These are phyloP conservation scores for Hibiscus tridactylites DNA, from an alignment of 345 rosid genomes.

Conservation along the genomic window DNA sequence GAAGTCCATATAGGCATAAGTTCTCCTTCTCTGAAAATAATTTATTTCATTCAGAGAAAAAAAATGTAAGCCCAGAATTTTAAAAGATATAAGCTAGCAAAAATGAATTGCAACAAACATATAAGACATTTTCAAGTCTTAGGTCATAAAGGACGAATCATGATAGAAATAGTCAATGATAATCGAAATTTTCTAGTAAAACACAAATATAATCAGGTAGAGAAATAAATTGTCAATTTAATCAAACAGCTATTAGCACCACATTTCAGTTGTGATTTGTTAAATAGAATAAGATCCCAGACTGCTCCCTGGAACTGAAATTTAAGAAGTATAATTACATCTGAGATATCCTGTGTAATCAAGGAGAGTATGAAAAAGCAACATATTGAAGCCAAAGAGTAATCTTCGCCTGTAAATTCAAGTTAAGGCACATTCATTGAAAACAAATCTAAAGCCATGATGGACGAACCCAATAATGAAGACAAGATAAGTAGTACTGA, in stretches of 20 bases:
- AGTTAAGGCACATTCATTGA: background rate
- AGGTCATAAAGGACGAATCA: too few species aligned
- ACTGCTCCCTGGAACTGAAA: background rate
- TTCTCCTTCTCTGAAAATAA: conserved; percentile 77
- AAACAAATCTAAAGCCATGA: background rate
- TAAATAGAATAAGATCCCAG: background rate
- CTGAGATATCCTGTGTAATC: background rate
- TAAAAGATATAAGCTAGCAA: background rate
- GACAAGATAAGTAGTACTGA: background rate
- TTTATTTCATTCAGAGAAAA: background rate
- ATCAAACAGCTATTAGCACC: background rate
- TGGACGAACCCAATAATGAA: too few species aligned
- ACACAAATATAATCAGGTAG: background rate
- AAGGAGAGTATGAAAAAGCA: background rate
- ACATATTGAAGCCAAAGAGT: background rate
- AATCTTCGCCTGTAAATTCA: background rate
- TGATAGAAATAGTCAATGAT: background rate
- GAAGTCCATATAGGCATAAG: conserved; percentile 88
- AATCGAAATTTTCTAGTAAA: background rate
- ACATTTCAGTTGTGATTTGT: background rate
- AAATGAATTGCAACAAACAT: background rate
- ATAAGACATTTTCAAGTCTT: too few species aligned
- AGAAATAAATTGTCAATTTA: background rate
- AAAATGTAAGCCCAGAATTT: background rate
- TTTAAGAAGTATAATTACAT: background rate